phyloP scores from a whole-genome alignment of 176 grass and related monocot genomes.

The Coix lacrymajobi region DNA sequence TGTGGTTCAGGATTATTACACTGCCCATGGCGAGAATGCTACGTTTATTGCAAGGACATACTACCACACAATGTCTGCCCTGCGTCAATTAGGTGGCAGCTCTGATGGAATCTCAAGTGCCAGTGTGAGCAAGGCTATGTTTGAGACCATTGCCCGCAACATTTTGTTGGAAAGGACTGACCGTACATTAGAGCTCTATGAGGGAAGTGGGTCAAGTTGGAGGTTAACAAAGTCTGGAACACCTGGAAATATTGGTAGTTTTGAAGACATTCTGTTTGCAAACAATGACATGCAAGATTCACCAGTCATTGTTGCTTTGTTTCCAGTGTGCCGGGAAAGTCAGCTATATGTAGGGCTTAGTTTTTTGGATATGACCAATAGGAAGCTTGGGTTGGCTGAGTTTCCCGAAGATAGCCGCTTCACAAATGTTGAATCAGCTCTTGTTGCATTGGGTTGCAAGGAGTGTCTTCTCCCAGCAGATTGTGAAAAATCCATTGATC shows the following conservation, averaged over 20 bases:
- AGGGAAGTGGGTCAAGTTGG: constrained; percentile 92
- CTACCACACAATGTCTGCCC: constrained; percentile 88
- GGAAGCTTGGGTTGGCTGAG: constrained; percentile 79
- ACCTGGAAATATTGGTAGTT: constrained; percentile 91
- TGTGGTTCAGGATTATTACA: constrained; percentile 84
- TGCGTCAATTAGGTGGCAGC: constrained; percentile 68
- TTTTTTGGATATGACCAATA: constrained; percentile 86
- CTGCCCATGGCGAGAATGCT: constrained; percentile 88
- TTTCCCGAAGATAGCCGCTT: constrained; percentile 92
- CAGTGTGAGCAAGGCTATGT: constrained; percentile 86
- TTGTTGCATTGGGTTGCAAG: constrained; percentile 89
- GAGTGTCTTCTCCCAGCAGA: constrained; percentile 88
- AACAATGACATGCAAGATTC: constrained; percentile 97
- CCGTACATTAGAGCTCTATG: constrained; percentile 82
- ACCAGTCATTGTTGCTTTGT: constrained; percentile 75
- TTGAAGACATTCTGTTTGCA: constrained; percentile 97
- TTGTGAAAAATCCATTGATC: constrained; percentile 65
- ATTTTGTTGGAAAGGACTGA: constrained; percentile 89
- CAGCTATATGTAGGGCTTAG: constrained; percentile 74
- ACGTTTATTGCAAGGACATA: constrained; percentile 85
- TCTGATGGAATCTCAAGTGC: constrained; percentile 79
- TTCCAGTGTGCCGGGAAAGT: constrained; percentile 64
- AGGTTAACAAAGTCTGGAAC: constrained; percentile 87
- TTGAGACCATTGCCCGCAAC: constrained; percentile 85
- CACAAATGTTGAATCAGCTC: constrained; percentile 86